These are phyloP conservation scores for Leptographium lundbergii DNA, from an alignment of 2,329 filamentous ascomycete species.

Conservation along the genomic window DNA sequence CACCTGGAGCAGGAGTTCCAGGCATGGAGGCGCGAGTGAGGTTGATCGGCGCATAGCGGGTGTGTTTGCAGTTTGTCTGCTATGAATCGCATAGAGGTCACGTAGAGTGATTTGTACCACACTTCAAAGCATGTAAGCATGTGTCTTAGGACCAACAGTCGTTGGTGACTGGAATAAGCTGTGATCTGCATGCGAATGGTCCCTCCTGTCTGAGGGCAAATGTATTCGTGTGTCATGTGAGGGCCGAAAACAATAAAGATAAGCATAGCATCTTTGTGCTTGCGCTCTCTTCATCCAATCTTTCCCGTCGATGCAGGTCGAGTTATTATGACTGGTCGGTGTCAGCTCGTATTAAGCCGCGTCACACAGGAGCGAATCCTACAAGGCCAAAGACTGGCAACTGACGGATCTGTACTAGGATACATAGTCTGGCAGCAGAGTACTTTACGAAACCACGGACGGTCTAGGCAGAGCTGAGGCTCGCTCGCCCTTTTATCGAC, in stretches of 20 bases:
- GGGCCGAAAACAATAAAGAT: background rate
- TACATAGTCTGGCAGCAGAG: too few relatives aligned
- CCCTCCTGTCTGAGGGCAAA: background rate
- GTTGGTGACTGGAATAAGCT: too few relatives aligned
- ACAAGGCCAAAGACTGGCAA: background rate
- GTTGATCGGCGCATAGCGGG: background rate
- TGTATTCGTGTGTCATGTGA: background rate
- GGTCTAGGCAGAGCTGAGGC: background rate
- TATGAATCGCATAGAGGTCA: too few relatives aligned
- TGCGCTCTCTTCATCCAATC: background rate
- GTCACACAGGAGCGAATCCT: background rate
- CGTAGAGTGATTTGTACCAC: too few relatives aligned
- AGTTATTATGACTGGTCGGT: background rate
- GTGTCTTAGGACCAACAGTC: background rate
- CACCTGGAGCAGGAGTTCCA: conserved; percentile 54
- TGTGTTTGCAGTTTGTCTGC: too few relatives aligned
- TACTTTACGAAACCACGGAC: too few relatives aligned
- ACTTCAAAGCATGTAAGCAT: background rate
- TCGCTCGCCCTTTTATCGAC: background rate
- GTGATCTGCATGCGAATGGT: background rate
- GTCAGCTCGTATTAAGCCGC: background rate
- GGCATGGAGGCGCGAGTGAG: conserved; percentile 30
- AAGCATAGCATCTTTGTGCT: background rate
- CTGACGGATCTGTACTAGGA: background rate
- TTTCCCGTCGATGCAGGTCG: background rate